Evolutionary conservation across 2,329 filamentous ascomycete genomes (phyloP), one percentile per base, ranked within the genome.

Genomic region (Cercospora janseana): DNA sequence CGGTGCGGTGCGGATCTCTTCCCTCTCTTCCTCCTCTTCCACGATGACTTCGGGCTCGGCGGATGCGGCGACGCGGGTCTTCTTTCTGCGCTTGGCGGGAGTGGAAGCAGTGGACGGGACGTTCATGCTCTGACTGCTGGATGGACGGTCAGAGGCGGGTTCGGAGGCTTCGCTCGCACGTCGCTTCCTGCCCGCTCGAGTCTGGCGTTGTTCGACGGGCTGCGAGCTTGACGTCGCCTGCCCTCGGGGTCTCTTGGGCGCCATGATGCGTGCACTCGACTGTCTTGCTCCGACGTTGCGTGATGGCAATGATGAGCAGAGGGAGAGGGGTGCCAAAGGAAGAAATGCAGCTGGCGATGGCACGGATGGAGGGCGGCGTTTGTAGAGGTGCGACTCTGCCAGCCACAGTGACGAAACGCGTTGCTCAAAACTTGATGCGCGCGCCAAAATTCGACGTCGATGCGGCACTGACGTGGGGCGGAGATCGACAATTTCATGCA

Each of bases 141-240:
- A 53, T 9, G 61, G 59, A 8, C 52, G 51, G 20, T 62, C 58
- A 7, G 56, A 59, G 16, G 45, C 56, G 29, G 59, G 59, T 8
- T 46, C 44, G 7, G 60, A 63, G 18, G 57, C 57, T 56, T 63
- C 63, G 35, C 61, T 64, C 48, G 52, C 52, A 40, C 60, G 55
- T 32, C 63, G 48, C 54, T 64, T 66, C 18, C 60, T 51, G 13
- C 57, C 54, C 8, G 55, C 49, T 28, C 60, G 60, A 9, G 51
- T 55, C 41, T 55, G 50, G 35, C 55, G 51, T 15, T 46, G 45
- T 28, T 31, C 41, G 54, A 54, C 52, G 49, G 55, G 50, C 51
- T 57, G 45, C 43, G 54, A 48, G 13, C 42, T 27, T 13, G 49
- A 24, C 29, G 38, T 37, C 8, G 42, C 27, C 15, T 48, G 45